Conservation (phyloP, 768 basidiomycete species). For the Lentinula raphanica region DNA sequence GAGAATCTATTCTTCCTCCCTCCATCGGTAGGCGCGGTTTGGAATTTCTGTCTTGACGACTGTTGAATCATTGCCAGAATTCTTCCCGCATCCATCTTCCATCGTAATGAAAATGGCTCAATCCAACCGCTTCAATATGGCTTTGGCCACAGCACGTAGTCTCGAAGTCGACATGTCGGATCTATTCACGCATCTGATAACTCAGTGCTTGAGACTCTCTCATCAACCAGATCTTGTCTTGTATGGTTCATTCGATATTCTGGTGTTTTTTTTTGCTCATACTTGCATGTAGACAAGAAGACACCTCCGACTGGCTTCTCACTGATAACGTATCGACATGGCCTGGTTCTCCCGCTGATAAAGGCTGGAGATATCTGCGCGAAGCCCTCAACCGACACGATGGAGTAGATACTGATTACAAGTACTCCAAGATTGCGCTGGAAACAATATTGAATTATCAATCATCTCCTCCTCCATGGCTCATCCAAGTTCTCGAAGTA, state of each 20-base stretch:
- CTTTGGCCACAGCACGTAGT: conserved; percentile 69
- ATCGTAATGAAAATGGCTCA: conserved; percentile 79
- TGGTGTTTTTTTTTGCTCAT: conserved; percentile 5
- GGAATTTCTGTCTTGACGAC: conserved; percentile 6
- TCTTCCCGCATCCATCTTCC: conserved; percentile 50
- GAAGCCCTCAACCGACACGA: conserved; percentile 78
- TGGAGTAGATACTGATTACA: conserved; percentile 58
- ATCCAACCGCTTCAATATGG: conserved; percentile 70
- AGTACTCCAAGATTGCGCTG: conserved; percentile 70
- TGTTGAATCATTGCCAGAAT: conserved; percentile 34
- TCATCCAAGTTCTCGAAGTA: conserved; percentile 73
- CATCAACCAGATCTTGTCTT: conserved; percentile 53
- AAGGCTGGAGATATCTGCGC: conserved; percentile 87
- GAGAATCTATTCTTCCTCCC: conserved; percentile 57
- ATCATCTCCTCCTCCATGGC: conserved; percentile 71
- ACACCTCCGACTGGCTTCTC: conserved; percentile 77
- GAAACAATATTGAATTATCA: conserved; percentile 74
- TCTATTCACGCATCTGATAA: conserved; percentile 71
- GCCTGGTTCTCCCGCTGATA: conserved; percentile 73
- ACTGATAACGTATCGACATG: conserved; percentile 78
- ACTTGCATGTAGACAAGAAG: conserved; percentile 48
- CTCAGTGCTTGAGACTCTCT: conserved; percentile 73
- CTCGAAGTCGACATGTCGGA: conserved; percentile 85
- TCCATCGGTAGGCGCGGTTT: conserved; percentile 52
- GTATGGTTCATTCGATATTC: conserved; percentile 31